Evolutionary conservation across 352 stramenopile species (phyloP).

Genomic region (Phytophthora rubi): DNA sequence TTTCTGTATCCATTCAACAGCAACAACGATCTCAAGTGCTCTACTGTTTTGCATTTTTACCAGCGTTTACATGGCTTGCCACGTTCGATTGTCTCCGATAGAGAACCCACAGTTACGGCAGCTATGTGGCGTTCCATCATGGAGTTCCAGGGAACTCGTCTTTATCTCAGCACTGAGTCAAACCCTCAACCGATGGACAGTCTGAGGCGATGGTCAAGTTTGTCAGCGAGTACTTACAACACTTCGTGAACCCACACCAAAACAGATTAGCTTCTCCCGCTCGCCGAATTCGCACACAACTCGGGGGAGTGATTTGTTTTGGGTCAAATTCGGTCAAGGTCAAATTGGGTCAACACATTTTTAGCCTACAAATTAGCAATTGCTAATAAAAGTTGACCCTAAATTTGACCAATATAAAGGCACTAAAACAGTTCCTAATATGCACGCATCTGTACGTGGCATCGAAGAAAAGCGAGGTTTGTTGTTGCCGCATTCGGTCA

Average conservation of each 20-base stretch:
- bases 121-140: conserved; percentile 3
- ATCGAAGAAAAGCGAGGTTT: no score
- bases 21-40: neutral
- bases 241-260: conserved; percentile 12
- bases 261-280: neutral
- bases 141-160: neutral
- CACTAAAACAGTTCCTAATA: no score
- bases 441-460: no score
- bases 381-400: no score
- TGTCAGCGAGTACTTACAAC: conserved; percentile 5
- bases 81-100: neutral
- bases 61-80: conserved; percentile 13
- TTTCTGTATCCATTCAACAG: neutral
- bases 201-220: conserved; percentile 4
- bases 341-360: no score
- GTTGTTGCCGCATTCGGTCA: no score
- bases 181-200: conserved; percentile 16
- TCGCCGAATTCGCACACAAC: neutral
- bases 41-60: conserved; percentile 21
- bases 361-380: no score
- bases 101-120: conserved; percentile 10
- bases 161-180: conserved; percentile 7
- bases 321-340: no score
- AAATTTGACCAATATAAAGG: no score
- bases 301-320: neutral